Percentiles rank a stretch among this genome's conserved stretches.
Conservation (phyloP, 345 rosid genomes). For the Eucalyptus marginata region DNA sequence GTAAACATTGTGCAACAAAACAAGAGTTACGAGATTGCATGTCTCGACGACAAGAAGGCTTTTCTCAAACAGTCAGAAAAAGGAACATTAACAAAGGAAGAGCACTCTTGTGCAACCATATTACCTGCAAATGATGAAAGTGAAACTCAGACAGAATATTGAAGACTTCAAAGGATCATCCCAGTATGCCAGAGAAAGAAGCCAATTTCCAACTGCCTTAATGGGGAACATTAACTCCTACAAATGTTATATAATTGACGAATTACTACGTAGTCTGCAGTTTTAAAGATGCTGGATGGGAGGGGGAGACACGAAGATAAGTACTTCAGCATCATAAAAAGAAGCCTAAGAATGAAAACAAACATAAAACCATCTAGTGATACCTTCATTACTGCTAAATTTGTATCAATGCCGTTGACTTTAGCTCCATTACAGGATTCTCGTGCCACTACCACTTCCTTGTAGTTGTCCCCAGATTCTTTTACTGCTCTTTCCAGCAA, state of each 20-base stretch:
- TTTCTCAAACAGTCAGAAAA: background rate
- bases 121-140: slow-evolving; percentile 57
- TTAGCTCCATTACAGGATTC: slow-evolving; percentile 75
- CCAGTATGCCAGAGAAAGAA: slow-evolving; percentile 55
- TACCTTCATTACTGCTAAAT: slow-evolving; percentile 95
- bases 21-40: background rate
- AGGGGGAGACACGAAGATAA: background rate
- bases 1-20: background rate
- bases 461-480: slow-evolving; percentile 58
- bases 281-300: background rate
- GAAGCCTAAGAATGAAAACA: background rate
- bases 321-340: background rate
- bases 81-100: background rate
- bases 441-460: slow-evolving; percentile 57
- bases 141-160: slow-evolving; percentile 49
- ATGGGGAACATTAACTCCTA: slow-evolving; percentile 73
- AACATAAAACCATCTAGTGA: background rate
- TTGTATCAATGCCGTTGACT: slow-evolving; percentile 88
- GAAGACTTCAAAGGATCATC: slow-evolving; percentile 58
- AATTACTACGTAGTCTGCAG: background rate
- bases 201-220: slow-evolving; percentile 39
- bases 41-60: background rate
- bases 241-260: background rate
- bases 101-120: background rate
- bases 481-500: slow-evolving; percentile 72